Conservation (phyloP, 345 rosid genomes). For the Alliaria petiolata region DNA sequence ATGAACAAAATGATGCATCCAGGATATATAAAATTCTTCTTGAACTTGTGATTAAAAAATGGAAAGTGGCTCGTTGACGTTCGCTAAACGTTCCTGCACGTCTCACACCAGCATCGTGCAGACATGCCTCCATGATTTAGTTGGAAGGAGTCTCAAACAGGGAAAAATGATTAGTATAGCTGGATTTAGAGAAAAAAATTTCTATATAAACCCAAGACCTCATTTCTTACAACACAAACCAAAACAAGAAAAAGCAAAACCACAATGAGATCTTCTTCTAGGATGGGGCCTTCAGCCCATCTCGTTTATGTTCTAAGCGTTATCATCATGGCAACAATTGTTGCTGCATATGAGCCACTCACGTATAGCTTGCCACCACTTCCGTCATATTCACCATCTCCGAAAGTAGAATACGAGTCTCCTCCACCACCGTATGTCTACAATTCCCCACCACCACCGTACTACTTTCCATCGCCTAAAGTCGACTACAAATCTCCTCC, state of each 20-base stretch:
- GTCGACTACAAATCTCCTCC: too few species aligned
- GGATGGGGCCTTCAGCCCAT: too few species aligned
- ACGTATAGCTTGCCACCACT: too few species aligned
- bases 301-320: too few species aligned
- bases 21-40: neutral
- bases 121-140: conserved; percentile 19
- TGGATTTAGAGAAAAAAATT: neutral
- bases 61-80: neutral
- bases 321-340: too few species aligned
- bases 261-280: too few species aligned
- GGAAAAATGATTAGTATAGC: neutral
- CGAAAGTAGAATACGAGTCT: too few species aligned
- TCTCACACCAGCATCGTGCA: neutral
- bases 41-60: neutral
- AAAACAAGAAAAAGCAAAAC: conserved; percentile 13
- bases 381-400: too few species aligned
- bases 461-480: too few species aligned
- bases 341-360: too few species aligned
- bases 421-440: too few species aligned
- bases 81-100: conserved; percentile 25
- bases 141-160: neutral
- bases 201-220: conserved; percentile 12
- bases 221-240: neutral
- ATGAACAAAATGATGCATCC: neutral
- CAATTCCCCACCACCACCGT: too few species aligned